These are phyloP conservation scores for Tetrapisispora namnaoensis DNA, from an alignment of 805 yeast species.

Conservation along the genomic window DNA sequence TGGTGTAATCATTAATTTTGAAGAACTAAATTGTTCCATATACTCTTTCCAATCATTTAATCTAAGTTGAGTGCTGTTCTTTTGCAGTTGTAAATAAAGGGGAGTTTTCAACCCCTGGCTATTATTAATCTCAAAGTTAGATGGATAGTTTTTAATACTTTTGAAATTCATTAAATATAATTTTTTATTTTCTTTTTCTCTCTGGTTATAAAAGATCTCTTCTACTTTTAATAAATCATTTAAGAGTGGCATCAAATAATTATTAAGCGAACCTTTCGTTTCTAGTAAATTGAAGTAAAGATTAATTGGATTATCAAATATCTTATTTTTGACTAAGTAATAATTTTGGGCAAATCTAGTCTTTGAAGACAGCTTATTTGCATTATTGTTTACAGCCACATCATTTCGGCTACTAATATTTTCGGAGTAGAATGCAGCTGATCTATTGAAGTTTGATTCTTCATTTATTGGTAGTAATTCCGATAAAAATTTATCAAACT, in stretches of 20 bases:
- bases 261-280: constrained; percentile 11
- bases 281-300: constrained; percentile 9
- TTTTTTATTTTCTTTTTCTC: constrained; percentile 6
- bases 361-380: constrained; percentile 4
- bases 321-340: constrained; percentile 11
- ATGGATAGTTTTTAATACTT: constrained; percentile 13
- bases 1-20: constrained; percentile 8
- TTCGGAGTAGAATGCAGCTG: constrained; percentile 11
- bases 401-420: constrained; percentile 9
- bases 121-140: constrained; percentile 8
- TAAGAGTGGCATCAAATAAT: constrained; percentile 9
- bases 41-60: neutral
- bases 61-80: neutral
- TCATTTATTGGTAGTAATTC: constrained; percentile 21
- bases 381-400: constrained; percentile 9
- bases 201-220: constrained; percentile 14
- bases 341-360: constrained; percentile 17
- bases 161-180: constrained; percentile 8
- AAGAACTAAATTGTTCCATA: neutral
- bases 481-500: constrained; percentile 18
- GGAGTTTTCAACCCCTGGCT: constrained; percentile 6
- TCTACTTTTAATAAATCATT: constrained; percentile 18
- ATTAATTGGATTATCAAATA: constrained; percentile 17
- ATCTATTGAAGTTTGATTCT: constrained; percentile 24
- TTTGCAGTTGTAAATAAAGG: constrained; percentile 8